These are phyloP conservation scores for Malus orientalis DNA, from an alignment of 306 rosid species.

Conservation along the genomic window DNA sequence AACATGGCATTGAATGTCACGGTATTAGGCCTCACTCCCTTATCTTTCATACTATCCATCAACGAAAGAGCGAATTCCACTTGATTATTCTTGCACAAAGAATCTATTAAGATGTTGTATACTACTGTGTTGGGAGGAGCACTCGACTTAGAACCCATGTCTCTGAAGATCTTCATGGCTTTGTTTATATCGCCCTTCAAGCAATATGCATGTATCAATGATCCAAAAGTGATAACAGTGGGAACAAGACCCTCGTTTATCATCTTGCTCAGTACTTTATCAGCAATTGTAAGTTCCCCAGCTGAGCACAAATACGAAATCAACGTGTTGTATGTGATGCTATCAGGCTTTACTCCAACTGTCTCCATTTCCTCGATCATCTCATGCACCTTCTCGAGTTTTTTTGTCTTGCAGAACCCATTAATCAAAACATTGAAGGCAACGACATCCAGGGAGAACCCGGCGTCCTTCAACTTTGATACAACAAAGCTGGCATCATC, in stretches of 20 bases:
- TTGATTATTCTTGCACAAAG: constrained; percentile 47
- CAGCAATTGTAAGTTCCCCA: constrained; percentile 44
- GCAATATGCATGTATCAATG: constrained; percentile 68
- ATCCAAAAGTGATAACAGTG: constrained; percentile 62
- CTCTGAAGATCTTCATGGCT: constrained; percentile 56
- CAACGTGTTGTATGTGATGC: constrained; percentile 66
- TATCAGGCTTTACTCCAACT: constrained; percentile 52
- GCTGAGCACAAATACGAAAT: constrained; percentile 48
- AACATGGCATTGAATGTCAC: constrained; percentile 58
- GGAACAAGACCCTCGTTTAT: constrained; percentile 40
- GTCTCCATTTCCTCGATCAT: constrained; percentile 58
- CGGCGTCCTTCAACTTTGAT: constrained; percentile 57
- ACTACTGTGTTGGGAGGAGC: constrained; percentile 60
- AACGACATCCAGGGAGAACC: constrained; percentile 47
- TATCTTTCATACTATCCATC: constrained; percentile 53
- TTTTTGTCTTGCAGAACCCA: constrained; percentile 69
- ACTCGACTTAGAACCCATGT: constrained; percentile 41
- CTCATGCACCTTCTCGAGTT: constrained; percentile 43
- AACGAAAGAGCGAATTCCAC: constrained; percentile 45
- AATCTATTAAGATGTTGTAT: constrained; percentile 53
- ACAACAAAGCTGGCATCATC: constrained; percentile 59
- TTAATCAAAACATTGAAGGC: constrained; percentile 60
- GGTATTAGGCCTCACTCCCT: constrained; percentile 47
- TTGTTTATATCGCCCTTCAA: constrained; percentile 28
- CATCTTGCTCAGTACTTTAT: constrained; percentile 51